These are phyloP conservation scores for Hypholoma fasciculare DNA, from an alignment of 768 basidiomycete species.

Conservation along the genomic window DNA sequence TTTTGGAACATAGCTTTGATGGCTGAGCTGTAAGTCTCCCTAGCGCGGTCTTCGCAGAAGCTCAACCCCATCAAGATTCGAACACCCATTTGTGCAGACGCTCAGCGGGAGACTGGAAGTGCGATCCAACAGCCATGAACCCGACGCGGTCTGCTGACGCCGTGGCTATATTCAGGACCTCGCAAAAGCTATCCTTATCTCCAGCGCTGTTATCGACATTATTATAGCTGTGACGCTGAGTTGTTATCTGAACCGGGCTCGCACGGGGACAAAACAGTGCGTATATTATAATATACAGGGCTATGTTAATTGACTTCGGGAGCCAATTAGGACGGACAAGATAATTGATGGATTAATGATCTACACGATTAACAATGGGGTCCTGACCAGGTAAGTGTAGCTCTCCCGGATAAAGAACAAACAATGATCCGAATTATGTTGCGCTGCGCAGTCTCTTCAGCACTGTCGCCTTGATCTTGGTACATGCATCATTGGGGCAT, in stretches of 20 bases:
- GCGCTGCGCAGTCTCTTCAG: not conserved
- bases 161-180: not conserved
- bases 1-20: not conserved
- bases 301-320: not conserved
- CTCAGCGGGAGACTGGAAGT: not conserved
- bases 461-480: constrained; percentile 9
- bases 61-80: not conserved
- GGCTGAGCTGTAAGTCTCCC: constrained; percentile 1
- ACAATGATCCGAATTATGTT: not conserved
- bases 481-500: not conserved
- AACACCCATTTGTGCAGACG: not conserved
- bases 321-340: constrained; percentile 8
- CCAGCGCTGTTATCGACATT: constrained; percentile 10
- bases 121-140: not conserved
- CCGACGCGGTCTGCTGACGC: too few relatives aligned
- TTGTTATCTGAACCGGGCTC: constrained; percentile 11
- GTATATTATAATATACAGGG: not conserved
- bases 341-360: constrained; percentile 12
- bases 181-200: constrained; percentile 8
- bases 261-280: constrained; percentile 11
- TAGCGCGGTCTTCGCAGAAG: not conserved
- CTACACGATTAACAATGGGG: constrained; percentile 9
- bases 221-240: constrained; percentile 11
- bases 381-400: constrained; percentile 11
- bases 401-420: not conserved